These are phyloP conservation scores for Mortierella sp. DNA, from an alignment of 371 early-diverging fungal genomes.

Conservation along the genomic window DNA sequence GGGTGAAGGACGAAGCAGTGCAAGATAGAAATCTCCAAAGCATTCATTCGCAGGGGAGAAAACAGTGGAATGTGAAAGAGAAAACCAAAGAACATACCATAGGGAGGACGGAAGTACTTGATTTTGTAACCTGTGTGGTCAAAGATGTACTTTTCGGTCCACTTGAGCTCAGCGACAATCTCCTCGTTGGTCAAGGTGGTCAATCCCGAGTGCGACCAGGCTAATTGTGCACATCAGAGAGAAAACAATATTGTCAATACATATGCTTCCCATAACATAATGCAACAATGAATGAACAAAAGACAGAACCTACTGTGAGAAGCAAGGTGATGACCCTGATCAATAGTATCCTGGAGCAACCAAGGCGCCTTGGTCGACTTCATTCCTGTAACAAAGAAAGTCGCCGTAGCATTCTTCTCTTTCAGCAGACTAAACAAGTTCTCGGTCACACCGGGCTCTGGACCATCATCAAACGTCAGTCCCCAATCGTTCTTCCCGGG, in stretches of 20 bases:
- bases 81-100: slow-evolving; percentile 35
- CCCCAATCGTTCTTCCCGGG: slow-evolving; percentile 66
- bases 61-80: background rate
- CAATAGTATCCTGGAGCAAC: slow-evolving; percentile 42
- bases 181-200: slow-evolving; percentile 72
- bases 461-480: slow-evolving; percentile 77
- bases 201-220: slow-evolving; percentile 72
- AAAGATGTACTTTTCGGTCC: slow-evolving; percentile 71
- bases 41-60: background rate
- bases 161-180: slow-evolving; percentile 75
- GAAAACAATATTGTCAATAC: background rate
- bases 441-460: slow-evolving; percentile 58
- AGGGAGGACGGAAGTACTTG: slow-evolving; percentile 71
- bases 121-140: slow-evolving; percentile 74
- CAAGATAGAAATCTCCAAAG: background rate
- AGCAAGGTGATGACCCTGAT: slow-evolving; percentile 47
- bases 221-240: slow-evolving; percentile 43
- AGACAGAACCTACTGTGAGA: slow-evolving; percentile 42
- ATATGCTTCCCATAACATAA: background rate
- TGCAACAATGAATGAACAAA: background rate
- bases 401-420: slow-evolving; percentile 47
- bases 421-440: slow-evolving; percentile 24
- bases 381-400: slow-evolving; percentile 54
- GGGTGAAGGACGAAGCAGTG: background rate
- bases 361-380: slow-evolving; percentile 39